Evolutionary conservation across 1,139 yeast genomes (phyloP), one percentile per base, ranked within the genome.

Genomic region (Scheffersomyces segobiensis): DNA sequence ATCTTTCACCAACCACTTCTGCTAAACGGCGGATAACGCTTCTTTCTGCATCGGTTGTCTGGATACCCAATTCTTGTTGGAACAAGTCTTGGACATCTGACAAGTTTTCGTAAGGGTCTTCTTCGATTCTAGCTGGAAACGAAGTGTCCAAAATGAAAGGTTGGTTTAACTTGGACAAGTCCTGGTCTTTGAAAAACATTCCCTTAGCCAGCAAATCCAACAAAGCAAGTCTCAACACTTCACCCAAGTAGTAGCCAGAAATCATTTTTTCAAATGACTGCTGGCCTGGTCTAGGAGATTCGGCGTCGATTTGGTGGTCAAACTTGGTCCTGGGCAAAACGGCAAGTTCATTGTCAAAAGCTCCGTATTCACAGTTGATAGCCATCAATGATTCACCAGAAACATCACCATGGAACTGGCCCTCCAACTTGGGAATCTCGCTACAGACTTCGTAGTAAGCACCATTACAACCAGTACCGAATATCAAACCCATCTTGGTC

Each of bases 401-500:
- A 64, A 93, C 83, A 69, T 92, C 97, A 24, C 75, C 79, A 46
- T 86, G 83, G 59, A 88, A 74, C 67, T 77, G 79, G 58, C 96
- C 97, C 68, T 87, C 87, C 66, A 95, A 84, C 80, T 95, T 95
- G 64, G 96, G 96, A 70, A 95, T 88, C 68, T 87, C 86, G 58
- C 80, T 74, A 58, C 87, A 88, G 51, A 79, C 79, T 68, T 95
- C 99, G 76, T 87, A 95, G 81, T 95, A 95, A 56, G 99, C 98
- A 72, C 96, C 98, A 75, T 95, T 95, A 80, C 96, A 93, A 63
- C 99, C 99, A 58, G 99, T 95, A 71, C 99, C 99, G 72, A 93
- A 95, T 68, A 95, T 95, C 71, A 93, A 86, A 61, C 98, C 99
- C 96, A 93, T 90, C 75, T 88, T 88, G 64, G 97, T 87, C 67